Evolutionary conservation across 495 filamentous ascomycete species (phyloP).

Genomic region (Lichenothelia convexa): DNA sequence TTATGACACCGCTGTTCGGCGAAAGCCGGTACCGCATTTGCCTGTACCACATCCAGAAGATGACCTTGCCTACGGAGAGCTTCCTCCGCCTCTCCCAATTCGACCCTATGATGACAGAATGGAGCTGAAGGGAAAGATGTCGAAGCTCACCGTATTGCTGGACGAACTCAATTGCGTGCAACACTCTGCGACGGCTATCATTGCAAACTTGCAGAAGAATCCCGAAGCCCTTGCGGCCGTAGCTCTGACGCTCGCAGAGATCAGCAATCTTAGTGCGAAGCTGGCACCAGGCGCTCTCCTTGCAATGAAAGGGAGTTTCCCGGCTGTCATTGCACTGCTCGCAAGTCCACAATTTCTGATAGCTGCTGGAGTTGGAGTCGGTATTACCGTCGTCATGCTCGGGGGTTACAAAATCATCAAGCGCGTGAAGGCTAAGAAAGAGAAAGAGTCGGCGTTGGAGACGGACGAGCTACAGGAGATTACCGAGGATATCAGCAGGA

Average conservation of each 20-base stretch:
- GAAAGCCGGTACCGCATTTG: slow-evolving; percentile 14
- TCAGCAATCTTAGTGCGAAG: slow-evolving; percentile 62
- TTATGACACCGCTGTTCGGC: slow-evolving; percentile 1
- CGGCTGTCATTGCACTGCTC: slow-evolving; percentile 72
- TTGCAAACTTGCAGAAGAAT: slow-evolving; percentile 71
- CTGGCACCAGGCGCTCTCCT: slow-evolving; percentile 66
- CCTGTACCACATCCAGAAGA: slow-evolving; percentile 58
- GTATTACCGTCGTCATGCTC: slow-evolving; percentile 81
- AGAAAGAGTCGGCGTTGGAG: slow-evolving; percentile 26
- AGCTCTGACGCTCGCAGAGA: slow-evolving; percentile 79
- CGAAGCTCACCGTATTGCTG: slow-evolving; percentile 49
- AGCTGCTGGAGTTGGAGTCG: slow-evolving; percentile 70
- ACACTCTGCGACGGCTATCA: slow-evolving; percentile 63
- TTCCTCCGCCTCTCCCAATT: slow-evolving; percentile 33
- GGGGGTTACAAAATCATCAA: slow-evolving; percentile 96
- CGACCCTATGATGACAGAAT: slow-evolving; percentile 28
- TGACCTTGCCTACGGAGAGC: slow-evolving; percentile 67
- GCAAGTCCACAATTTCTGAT: slow-evolving; percentile 84
- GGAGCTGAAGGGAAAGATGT: slow-evolving; percentile 46
- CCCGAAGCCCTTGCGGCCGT: slow-evolving; percentile 91
- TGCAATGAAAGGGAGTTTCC: slow-evolving; percentile 58
- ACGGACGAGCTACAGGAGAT: slow-evolving; percentile 31
- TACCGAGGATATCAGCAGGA: slow-evolving; percentile 33
- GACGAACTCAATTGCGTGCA: slow-evolving; percentile 79
- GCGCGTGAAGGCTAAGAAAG: slow-evolving; percentile 40